phyloP scores from a whole-genome alignment of 768 basidiomycete genomes.

The Collybiopsis confluens region DNA sequence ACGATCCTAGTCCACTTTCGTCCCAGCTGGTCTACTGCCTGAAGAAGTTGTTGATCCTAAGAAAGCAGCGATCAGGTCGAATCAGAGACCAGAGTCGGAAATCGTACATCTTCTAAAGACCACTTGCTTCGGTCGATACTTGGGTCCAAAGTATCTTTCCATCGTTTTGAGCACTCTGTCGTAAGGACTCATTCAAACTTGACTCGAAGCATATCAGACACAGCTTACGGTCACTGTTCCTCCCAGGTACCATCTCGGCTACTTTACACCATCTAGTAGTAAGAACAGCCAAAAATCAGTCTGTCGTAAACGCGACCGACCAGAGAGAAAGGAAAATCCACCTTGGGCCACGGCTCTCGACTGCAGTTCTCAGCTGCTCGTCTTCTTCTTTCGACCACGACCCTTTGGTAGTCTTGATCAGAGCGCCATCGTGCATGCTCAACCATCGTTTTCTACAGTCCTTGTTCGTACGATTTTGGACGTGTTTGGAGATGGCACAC shows the following conservation, averaged over 20 bases:
- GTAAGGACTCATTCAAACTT: background rate
- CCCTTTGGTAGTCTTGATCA: constrained; percentile 56
- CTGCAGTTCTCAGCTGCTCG: constrained; percentile 51
- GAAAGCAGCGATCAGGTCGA: background rate
- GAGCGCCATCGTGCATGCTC: constrained; percentile 56
- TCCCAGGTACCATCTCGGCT: constrained; percentile 18
- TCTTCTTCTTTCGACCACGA: constrained; percentile 60
- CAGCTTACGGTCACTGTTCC: constrained; percentile 22
- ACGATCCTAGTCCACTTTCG: constrained; percentile 23
- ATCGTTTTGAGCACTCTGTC: constrained; percentile 24
- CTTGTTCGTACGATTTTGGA: constrained; percentile 59
- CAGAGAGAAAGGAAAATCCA: constrained; percentile 25
- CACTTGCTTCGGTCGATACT: constrained; percentile 22
- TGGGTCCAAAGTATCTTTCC: constrained; percentile 25
- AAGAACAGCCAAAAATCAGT: no score
- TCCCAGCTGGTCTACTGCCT: constrained; percentile 20
- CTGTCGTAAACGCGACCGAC: no score
- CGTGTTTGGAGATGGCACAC: constrained; percentile 60
- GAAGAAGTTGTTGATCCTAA: constrained; percentile 19
- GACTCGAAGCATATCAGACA: background rate
- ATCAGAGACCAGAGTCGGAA: background rate
- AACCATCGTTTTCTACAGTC: constrained; percentile 64
- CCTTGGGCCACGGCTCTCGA: constrained; percentile 52
- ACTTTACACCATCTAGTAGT: constrained; percentile 21
- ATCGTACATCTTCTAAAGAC: constrained; percentile 16